Evolutionary conservation across 2,329 filamentous ascomycete species (phyloP).

Genomic region (Clonostachys rosea): DNA sequence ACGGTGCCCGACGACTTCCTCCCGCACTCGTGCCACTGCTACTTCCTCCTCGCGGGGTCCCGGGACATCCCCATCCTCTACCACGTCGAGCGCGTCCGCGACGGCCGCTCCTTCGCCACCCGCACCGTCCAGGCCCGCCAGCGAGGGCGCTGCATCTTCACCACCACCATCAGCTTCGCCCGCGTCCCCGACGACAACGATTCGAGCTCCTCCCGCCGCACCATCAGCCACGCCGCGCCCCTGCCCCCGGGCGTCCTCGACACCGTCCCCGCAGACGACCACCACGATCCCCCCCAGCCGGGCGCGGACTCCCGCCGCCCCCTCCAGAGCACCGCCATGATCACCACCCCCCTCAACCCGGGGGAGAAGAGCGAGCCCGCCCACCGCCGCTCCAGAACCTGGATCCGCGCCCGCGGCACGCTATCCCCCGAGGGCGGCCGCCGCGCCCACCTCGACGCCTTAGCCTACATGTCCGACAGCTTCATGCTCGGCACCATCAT

Average conservation of each 20-base stretch:
- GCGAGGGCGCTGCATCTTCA: slow-evolving; percentile 86
- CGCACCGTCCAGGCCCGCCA: slow-evolving; percentile 95
- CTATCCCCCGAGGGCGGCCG: slow-evolving; percentile 72
- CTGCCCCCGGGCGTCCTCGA: slow-evolving; percentile 42
- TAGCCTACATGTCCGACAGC: slow-evolving; percentile 90
- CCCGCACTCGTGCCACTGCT: slow-evolving; percentile 97
- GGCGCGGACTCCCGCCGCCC: slow-evolving; percentile 36
- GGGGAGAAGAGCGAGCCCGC: slow-evolving; percentile 41
- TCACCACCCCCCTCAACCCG: too few relatives aligned
- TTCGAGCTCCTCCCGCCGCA: slow-evolving; percentile 15
- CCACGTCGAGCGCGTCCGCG: slow-evolving; percentile 89
- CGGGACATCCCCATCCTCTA: slow-evolving; percentile 77
- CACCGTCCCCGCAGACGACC: slow-evolving; percentile 29
- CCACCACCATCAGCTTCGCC: slow-evolving; percentile 87
- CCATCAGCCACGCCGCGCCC: slow-evolving; percentile 61
- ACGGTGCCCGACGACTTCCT: slow-evolving; percentile 79
- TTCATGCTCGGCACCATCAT: slow-evolving; percentile 90
- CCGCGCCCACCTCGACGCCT: slow-evolving; percentile 76
- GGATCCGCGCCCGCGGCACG: slow-evolving; percentile 69
- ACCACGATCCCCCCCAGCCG: slow-evolving; percentile 30
- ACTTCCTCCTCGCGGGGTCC: slow-evolving; percentile 91
- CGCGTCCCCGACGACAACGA: slow-evolving; percentile 52
- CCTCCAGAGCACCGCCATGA: slow-evolving; percentile 32
- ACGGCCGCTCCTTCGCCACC: slow-evolving; percentile 85
- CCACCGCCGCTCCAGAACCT: slow-evolving; percentile 65